Percentiles rank a stretch among this genome's conserved stretches.
phyloP scores from a whole-genome alignment of 2,329 filamentous ascomycete species.

The Reticulascus tulasneorum region DNA sequence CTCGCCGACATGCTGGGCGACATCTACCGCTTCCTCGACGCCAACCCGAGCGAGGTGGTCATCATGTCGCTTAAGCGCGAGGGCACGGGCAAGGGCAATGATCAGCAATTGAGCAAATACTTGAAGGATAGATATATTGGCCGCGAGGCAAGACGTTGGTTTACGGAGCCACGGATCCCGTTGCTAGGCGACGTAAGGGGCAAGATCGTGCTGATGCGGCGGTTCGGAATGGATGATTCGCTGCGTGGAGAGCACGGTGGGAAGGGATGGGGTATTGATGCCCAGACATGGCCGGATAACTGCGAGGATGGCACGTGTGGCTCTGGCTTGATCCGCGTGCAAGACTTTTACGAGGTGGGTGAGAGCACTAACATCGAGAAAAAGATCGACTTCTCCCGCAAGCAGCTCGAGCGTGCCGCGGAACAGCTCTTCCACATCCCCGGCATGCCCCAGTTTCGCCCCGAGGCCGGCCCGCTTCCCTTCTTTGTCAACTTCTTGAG shows the following conservation, averaged over 20 bases:
- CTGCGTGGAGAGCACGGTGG: constrained; percentile 46
- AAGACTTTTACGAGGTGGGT: constrained; percentile 90
- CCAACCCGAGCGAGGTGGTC: constrained; percentile 76
- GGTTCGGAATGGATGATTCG: constrained; percentile 64
- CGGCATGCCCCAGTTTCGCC: constrained; percentile 19
- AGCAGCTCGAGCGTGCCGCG: constrained; percentile 72
- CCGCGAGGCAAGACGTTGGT: constrained; percentile 59
- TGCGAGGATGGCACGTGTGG: constrained; percentile 68
- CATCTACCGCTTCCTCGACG: constrained; percentile 70
- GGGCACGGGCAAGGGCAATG: constrained; percentile 74
- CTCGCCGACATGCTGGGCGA: constrained; percentile 69
- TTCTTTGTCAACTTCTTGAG: constrained; percentile 89
- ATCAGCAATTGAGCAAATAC: constrained; percentile 72
- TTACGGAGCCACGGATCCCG: constrained; percentile 72
- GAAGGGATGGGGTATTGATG: constrained; percentile 56
- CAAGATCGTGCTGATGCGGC: constrained; percentile 77
- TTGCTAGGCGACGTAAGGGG: constrained; percentile 74
- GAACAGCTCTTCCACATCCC: constrained; percentile 44
- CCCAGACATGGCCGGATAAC: constrained; percentile 79
- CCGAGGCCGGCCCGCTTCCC: constrained; percentile 40
- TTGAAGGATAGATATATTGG: constrained; percentile 69
- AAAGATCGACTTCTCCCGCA: constrained; percentile 71
- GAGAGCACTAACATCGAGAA: constrained; percentile 70
- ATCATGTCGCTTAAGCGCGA: constrained; percentile 90
- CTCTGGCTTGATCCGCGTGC: constrained; percentile 74